Base-by-base conservation (phyloP, 2,329 filamentous ascomycete species). In the Trichocomaceae sp. region DNA sequence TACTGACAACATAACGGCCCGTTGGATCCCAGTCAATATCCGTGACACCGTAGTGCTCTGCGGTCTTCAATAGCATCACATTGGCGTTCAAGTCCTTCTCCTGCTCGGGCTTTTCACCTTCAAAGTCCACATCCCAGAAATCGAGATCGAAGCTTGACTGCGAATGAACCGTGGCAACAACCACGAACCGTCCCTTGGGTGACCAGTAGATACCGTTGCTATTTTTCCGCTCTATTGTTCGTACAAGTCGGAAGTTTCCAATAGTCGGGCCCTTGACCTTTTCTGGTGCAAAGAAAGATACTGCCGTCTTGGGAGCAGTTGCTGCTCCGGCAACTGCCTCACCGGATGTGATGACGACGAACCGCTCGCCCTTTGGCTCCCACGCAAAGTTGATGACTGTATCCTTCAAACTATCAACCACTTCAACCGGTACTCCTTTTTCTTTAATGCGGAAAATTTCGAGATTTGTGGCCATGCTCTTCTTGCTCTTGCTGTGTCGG, bases 151-250 rank as follows among this genome's bases (percentile, higher is more conserved):
- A 95, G 75, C 86, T 92, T 74, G 96, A 89, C 69, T 90, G 86
- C 66, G 91, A 96, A 74, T 88, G 84, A 52, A 99, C 89, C 10
- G 93, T 95, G 52, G 90, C 93, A 54, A 99, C 84, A 47, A 97
- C 86, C 37, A 97, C 92, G 67, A 99, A 99, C 48, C 93, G 86
- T 52, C 93, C 93, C 72, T 86, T 89, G 22, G 93, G 93, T 19
- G 90, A 95, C 93, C 93, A 99, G 83, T 97, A 97, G 68, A 99
- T 99, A 61, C 89, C 91, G 69, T 99, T 99, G 82, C 88, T 96
- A 77, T 95, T 97, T 84, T 97, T 97, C 84, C 97, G 97, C 66
- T 99, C 93, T 54, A 96, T 80, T 8, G 91, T 97, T 60, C 90
- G 85, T 62, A 97, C 85, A 70, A 95, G 89, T 79, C 92, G 95